Evolutionary conservation across 1,139 yeast species (phyloP).

Genomic region (Trichomonascaceae sp.): DNA sequence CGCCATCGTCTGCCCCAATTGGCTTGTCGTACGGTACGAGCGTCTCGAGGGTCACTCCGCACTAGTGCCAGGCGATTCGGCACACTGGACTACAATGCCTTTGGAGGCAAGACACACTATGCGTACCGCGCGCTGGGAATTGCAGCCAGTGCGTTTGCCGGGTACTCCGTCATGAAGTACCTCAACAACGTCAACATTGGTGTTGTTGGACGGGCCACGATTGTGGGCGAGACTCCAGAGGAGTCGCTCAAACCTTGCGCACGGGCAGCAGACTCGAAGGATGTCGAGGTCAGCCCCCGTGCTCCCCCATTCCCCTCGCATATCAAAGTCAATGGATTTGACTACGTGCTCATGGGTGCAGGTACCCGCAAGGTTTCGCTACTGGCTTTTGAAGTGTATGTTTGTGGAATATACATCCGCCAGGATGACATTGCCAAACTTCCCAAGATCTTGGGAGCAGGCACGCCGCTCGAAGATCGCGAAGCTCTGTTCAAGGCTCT

Average conservation of each 20-base stretch:
- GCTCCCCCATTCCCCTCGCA: constrained; percentile 22
- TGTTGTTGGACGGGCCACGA: too few relatives aligned
- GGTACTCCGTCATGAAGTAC: neutral
- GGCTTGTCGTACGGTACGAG: too few relatives aligned
- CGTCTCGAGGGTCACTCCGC: too few relatives aligned
- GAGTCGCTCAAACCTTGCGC: neutral
- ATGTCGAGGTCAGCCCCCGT: constrained; percentile 9
- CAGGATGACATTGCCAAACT: constrained; percentile 39
- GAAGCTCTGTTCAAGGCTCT: constrained; percentile 30
- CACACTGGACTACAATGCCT: too few relatives aligned
- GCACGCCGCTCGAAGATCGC: constrained; percentile 13
- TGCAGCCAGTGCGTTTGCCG: neutral
- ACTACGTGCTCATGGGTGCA: constrained; percentile 50
- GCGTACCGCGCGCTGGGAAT: neutral
- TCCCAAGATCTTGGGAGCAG: constrained; percentile 31
- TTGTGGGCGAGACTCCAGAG: neutral
- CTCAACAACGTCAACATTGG: too few relatives aligned
- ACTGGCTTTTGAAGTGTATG: constrained; percentile 73
- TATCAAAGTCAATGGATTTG: constrained; percentile 15
- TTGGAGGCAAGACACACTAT: too few relatives aligned
- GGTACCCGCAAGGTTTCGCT: constrained; percentile 81
- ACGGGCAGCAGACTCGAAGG: neutral
- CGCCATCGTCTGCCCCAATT: too few relatives aligned
- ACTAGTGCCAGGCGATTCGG: too few relatives aligned
- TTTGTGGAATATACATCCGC: constrained; percentile 67